Evolutionary conservation across 2,329 filamentous ascomycete genomes (phyloP).

Genomic region (Diaporthe destruens): DNA sequence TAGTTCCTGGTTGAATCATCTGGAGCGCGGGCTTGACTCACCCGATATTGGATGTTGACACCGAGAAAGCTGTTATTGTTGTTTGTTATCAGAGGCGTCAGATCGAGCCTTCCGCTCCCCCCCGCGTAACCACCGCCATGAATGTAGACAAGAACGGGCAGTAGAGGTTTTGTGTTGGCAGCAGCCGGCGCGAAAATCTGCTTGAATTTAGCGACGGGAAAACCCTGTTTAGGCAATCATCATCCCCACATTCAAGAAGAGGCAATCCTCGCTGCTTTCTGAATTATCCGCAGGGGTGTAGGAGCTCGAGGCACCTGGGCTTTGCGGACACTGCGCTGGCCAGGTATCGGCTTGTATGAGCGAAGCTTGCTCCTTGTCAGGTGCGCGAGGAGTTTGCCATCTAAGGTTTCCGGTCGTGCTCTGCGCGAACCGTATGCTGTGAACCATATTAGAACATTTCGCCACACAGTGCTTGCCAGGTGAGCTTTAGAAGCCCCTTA

Average conservation of each 20-base stretch:
- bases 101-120: background rate
- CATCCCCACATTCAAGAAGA: background rate
- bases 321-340: conserved; percentile 4
- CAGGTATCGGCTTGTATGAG: conserved; percentile 1
- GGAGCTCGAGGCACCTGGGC: background rate
- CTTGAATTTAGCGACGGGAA: background rate
- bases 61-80: conserved; percentile 5
- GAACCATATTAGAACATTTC: background rate
- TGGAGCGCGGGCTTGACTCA: background rate
- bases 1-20: background rate
- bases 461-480: background rate
- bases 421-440: conserved; percentile 2
- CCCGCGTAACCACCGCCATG: background rate
- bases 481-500: background rate
- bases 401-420: background rate
- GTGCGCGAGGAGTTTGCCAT: conserved; percentile 10
- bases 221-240: background rate
- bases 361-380: background rate
- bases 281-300: background rate
- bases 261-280: conserved; percentile 2
- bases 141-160: conserved; percentile 2
- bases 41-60: background rate
- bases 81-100: conserved; percentile 2
- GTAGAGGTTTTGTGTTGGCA: background rate
- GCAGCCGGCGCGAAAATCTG: background rate